Conservation (phyloP, 140 eudicot species). For the Flaveria floridana region DNA sequence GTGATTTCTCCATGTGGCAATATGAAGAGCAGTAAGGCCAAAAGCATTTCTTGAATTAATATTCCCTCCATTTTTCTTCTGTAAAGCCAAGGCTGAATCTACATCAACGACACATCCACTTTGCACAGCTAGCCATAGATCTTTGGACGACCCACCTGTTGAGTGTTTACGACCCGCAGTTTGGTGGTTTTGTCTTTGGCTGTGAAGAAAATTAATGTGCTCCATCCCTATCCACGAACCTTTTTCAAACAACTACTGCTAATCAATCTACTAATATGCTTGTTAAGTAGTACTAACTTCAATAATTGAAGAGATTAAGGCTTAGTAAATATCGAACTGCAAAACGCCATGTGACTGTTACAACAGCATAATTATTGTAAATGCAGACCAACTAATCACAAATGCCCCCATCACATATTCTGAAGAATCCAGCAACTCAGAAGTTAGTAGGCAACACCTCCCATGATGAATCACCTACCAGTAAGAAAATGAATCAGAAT, state of each 20-base stretch:
- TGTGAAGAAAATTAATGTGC: slow-evolving; percentile 42
- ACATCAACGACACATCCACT: slow-evolving; percentile 79
- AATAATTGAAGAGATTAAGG: slow-evolving; percentile 11
- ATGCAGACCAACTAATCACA: slow-evolving; percentile 38
- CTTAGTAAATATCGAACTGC: slow-evolving; percentile 21
- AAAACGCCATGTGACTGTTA: slow-evolving; percentile 29
- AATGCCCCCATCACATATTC: slow-evolving; percentile 37
- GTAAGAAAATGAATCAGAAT: slow-evolving; percentile 20
- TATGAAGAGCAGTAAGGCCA: slow-evolving; percentile 90
- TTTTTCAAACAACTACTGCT: slow-evolving; percentile 23
- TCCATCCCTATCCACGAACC: slow-evolving; percentile 50
- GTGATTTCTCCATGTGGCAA: slow-evolving; percentile 97
- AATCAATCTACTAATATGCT: slow-evolving; percentile 18
- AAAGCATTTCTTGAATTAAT: slow-evolving; percentile 74
- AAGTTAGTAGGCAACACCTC: slow-evolving; percentile 21
- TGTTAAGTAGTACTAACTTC: slow-evolving; percentile 10
- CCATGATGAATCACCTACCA: slow-evolving; percentile 26
- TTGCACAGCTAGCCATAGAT: slow-evolving; percentile 63
- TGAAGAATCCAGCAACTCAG: slow-evolving; percentile 12
- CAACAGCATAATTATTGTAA: slow-evolving; percentile 30
- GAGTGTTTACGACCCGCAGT: slow-evolving; percentile 46
- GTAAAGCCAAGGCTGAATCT: slow-evolving; percentile 60
- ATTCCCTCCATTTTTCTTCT: slow-evolving; percentile 87
- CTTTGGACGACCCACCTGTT: slow-evolving; percentile 52
- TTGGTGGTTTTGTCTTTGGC: slow-evolving; percentile 58